Base-by-base conservation (phyloP, 1,284 basidiomycete species). In the Coniferiporia sulphurascens region DNA sequence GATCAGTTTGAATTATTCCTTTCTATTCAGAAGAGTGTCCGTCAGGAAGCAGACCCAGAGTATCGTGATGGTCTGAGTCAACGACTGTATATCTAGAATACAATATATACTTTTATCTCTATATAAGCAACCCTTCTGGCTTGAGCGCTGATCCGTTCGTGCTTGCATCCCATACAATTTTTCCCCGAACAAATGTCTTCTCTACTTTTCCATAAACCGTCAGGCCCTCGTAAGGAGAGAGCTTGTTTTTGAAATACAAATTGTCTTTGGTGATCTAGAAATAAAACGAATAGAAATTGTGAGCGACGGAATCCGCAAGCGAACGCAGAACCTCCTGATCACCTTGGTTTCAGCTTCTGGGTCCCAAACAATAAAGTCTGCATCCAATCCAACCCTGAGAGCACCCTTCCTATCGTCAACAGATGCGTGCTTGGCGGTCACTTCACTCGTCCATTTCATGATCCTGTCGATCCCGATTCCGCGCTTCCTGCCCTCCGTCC, bases 241-340 rank as follows among this genome's bases (percentile, higher is more conserved):
- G 70, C 72, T 95, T 95, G 76, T 97, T 96, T 77, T 93, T 95
- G 80, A 95, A 97, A 62, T 85, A 80, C 15, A 97, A 76, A 17
- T 73, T 70, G 34, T 87, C 84, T 68, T 85, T 84, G 34, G 85
- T 85, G 22, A 94, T 86, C 89, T 93, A 63, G 54, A 17, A 41
- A 41, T 12, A 27, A 41, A 45, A 63, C 52, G n/a, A 41, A 41
- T 12, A 27, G 36, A 45, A 22, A 44, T 35, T 41, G 41, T 44
- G 12, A 58, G 43, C n/a, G 22, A 27, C 41, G 27, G 27, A 27
- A 36, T 32, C 45, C 21, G 41, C 35, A 9, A 41, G 22, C 13
- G 36, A 54, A 12, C 34, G n/a, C 55, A 8, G 27, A 60, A 19
- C 51, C 13, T 49, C 50, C 38, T 19, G 68, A 81, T 61, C 62